Conservation (phyloP, 139 green algal genomes). For the Closterium sp. region DNA sequence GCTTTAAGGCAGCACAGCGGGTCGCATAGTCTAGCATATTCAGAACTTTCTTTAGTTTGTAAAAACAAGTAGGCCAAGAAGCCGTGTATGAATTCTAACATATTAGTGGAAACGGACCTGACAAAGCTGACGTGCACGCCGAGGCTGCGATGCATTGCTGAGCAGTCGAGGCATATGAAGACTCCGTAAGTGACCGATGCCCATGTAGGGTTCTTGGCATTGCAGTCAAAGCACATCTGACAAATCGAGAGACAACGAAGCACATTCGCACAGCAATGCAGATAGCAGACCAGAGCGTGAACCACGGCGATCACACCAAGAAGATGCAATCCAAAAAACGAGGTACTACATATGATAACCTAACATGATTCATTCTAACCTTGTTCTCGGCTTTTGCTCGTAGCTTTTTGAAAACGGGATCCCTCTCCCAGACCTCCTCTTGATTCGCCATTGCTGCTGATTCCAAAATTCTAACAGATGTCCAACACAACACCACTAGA, state of each 20-base stretch:
- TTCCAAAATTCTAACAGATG: background rate
- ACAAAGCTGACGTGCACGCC: constrained; percentile 96
- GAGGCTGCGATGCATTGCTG: constrained; percentile 86
- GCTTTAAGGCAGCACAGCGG: background rate
- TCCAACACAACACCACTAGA: background rate
- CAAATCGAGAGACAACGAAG: constrained; percentile 1
- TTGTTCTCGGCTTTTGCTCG: constrained; percentile 50
- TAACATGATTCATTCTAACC: constrained; percentile 14
- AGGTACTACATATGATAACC: background rate
- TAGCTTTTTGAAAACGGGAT: constrained; percentile 40
- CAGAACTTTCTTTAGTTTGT: background rate
- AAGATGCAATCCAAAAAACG: background rate
- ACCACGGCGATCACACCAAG: background rate
- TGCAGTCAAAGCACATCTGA: constrained; percentile 93
- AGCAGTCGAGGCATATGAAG: constrained; percentile 95
- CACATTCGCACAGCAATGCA: constrained; percentile 1
- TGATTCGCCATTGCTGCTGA: constrained; percentile 4
- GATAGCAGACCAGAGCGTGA: constrained; percentile 19
- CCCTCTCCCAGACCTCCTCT: constrained; percentile 41
- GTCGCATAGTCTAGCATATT: background rate
- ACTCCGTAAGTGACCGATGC: constrained; percentile 90
- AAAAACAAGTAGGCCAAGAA: background rate
- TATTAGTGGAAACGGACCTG: constrained; percentile 55
- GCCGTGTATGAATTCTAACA: background rate
- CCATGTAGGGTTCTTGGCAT: constrained; percentile 94